These are phyloP conservation scores for Desmodesmus armatus DNA, from an alignment of 139 green algal species.

Conservation along the genomic window DNA sequence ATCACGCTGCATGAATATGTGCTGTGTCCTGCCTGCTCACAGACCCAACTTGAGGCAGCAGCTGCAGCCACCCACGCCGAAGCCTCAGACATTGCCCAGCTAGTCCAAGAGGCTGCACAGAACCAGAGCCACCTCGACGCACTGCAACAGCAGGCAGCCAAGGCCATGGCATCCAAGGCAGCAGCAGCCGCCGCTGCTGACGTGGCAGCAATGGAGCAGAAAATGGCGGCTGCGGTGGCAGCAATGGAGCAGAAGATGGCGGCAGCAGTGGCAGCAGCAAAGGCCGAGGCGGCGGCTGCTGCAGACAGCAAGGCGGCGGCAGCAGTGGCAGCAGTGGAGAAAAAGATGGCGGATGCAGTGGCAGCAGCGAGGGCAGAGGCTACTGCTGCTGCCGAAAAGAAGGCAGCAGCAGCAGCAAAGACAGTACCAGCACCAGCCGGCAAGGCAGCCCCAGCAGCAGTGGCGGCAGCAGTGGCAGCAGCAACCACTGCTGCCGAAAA, in stretches of 20 bases:
- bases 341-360: neutral
- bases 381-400: neutral
- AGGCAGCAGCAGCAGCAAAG: constrained; percentile 24
- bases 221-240: neutral
- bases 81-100: too few relatives aligned
- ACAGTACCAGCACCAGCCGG: constrained; percentile 25
- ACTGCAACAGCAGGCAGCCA: neutral
- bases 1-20: too few relatives aligned
- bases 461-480: neutral
- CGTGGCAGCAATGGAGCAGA: neutral
- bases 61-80: too few relatives aligned
- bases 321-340: neutral
- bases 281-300: neutral
- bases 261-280: too few relatives aligned
- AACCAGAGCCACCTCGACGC: too few relatives aligned
- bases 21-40: too few relatives aligned
- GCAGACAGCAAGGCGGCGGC: neutral
- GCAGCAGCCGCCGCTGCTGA: constrained; percentile 15
- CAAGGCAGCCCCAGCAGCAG: neutral
- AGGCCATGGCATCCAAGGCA: neutral
- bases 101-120: too few relatives aligned
- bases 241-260: too few relatives aligned
- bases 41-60: too few relatives aligned
- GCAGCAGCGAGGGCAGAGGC: constrained; percentile 30
- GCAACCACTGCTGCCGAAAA: constrained; percentile 2